These are phyloP conservation scores for Daldinia concentrica DNA, from an alignment of 495 filamentous ascomycete species.

Conservation along the genomic window DNA sequence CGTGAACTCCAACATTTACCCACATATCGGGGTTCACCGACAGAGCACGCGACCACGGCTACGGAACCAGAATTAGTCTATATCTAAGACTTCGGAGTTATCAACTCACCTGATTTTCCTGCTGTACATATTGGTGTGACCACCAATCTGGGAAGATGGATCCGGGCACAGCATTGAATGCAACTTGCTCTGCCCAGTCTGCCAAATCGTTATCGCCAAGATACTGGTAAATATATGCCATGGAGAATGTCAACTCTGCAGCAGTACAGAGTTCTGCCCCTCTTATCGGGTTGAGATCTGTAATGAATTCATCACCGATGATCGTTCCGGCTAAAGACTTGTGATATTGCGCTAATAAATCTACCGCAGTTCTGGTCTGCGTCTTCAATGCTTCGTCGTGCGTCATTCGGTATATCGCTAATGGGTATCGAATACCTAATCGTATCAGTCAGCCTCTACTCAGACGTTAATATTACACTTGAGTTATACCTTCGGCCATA, in stretches of 20 bases:
- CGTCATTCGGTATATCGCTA: slow-evolving; percentile 46
- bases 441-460: slow-evolving; percentile 24
- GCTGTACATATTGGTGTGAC: slow-evolving; percentile 68
- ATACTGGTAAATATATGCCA: slow-evolving; percentile 49
- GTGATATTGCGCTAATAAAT: slow-evolving; percentile 44
- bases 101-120: slow-evolving; percentile 61
- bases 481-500: slow-evolving; percentile 44
- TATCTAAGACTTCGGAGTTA: slow-evolving; percentile 33
- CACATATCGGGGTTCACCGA: slow-evolving; percentile 55
- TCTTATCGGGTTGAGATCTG: slow-evolving; percentile 45
- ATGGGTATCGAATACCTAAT: slow-evolving; percentile 42
- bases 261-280: slow-evolving; percentile 50
- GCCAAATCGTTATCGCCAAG: slow-evolving; percentile 63
- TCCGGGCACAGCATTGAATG: slow-evolving; percentile 69
- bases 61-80: slow-evolving; percentile 6
- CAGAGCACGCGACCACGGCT: slow-evolving; percentile 55
- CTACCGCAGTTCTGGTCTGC: slow-evolving; percentile 45
- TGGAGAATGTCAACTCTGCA: slow-evolving; percentile 47
- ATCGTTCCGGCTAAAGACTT: slow-evolving; percentile 49
- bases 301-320: slow-evolving; percentile 46
- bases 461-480: slow-evolving; percentile 6
- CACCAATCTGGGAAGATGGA: slow-evolving; percentile 67
- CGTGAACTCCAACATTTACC: slow-evolving; percentile 57
- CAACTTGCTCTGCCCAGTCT: slow-evolving; percentile 64
- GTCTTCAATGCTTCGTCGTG: slow-evolving; percentile 43